Conservation (phyloP, 306 rosid genomes). For the Pyrus communis region DNA sequence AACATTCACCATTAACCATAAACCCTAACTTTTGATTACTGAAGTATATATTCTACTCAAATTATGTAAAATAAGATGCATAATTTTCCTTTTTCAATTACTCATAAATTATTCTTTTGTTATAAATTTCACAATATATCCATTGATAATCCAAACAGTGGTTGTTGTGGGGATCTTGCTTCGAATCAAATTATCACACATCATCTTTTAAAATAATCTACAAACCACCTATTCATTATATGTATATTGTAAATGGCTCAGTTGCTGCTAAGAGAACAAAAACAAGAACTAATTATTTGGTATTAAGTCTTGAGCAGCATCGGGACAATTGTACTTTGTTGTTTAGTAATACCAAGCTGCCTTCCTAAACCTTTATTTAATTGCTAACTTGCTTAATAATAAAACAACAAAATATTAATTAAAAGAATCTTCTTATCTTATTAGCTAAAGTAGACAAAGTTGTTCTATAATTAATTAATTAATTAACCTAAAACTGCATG, state of each 20-base stretch:
- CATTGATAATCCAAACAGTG: too few relatives aligned
- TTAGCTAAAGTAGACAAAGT: background rate
- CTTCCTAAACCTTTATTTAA: background rate
- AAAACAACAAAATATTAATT: background rate
- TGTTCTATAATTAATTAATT: background rate
- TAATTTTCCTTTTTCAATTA: too few relatives aligned
- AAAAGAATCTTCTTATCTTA: slow-evolving; percentile 4
- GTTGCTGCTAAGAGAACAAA: background rate
- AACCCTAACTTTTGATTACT: too few relatives aligned
- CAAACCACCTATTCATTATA: background rate
- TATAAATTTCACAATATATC: too few relatives aligned
- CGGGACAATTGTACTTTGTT: slow-evolving; percentile 6
- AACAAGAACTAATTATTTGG: background rate
- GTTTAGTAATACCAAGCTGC: background rate
- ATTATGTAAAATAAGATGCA: too few relatives aligned
- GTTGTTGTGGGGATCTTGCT: too few relatives aligned
- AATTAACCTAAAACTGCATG: background rate
- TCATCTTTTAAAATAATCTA: background rate
- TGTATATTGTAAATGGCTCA: background rate
- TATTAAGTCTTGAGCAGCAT: background rate
- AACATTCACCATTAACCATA: too few relatives aligned
- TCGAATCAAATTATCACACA: background rate
- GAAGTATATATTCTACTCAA: too few relatives aligned
- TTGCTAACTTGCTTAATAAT: background rate
- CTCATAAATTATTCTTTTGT: background rate